A percentile compares a stretch with the other conserved stretches of the same genome.
phyloP scores from a whole-genome alignment of 139 green algal genomes.

The Eudorina sp. region DNA sequence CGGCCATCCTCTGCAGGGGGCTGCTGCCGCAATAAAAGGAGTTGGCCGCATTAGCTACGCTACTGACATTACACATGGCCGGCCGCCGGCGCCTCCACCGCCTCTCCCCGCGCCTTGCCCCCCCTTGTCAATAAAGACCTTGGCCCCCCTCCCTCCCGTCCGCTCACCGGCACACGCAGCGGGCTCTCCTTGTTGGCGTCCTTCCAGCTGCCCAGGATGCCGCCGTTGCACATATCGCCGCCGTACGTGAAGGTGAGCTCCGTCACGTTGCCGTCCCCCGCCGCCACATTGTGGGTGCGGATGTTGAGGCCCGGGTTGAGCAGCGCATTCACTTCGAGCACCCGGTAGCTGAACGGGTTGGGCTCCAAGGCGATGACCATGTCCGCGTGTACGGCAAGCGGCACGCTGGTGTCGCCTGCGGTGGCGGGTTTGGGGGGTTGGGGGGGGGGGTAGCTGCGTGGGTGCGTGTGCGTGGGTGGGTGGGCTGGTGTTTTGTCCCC shows the following conservation, averaged over 20 bases:
- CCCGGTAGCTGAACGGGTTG: conserved; percentile 2
- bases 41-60: too few species aligned
- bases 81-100: too few species aligned
- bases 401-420: conserved; percentile 3
- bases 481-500: too few species aligned
- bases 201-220: background rate
- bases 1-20: too few species aligned
- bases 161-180: background rate
- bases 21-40: too few species aligned
- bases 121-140: too few species aligned
- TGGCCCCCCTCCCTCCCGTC: background rate
- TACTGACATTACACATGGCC: too few species aligned
- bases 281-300: background rate
- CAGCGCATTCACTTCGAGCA: background rate
- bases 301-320: background rate
- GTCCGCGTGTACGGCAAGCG: background rate
- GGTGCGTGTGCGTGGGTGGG: too few species aligned
- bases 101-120: too few species aligned
- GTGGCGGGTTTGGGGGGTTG: background rate
- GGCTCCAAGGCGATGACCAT: background rate
- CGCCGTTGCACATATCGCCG: conserved; percentile 22
- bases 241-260: conserved; percentile 11
- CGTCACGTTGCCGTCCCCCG: background rate
- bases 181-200: background rate
- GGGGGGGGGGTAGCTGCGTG: too few species aligned